Base-by-base conservation (phyloP, 345 rosid species). In the Brassica cretica region DNA sequence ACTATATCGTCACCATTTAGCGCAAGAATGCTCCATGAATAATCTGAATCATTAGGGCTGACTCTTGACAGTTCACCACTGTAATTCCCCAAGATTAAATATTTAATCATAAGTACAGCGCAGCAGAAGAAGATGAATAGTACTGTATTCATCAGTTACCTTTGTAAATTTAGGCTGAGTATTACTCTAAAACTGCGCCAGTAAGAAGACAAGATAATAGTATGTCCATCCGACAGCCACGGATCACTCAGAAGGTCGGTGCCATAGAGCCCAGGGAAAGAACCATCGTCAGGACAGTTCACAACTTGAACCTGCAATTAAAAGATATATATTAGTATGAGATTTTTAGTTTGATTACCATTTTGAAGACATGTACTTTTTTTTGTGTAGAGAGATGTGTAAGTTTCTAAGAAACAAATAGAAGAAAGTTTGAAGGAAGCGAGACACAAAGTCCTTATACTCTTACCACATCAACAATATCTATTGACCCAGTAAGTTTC, bases 191-290 rank as follows among this genome's bases (percentile, higher is more conserved):
- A 44, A 86, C 98, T 91, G 58, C 83, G 68, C 96, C 96, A 95
- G 56, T 76, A 39, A 66, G 99, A 89, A 84, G 60, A 81, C 71
- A 95, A 72, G 76, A 93, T 78, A 86, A 95, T 78, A 32, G 89
- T 91, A 78, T 84, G 76, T 77, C 97, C 92, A 87, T 95, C 97
- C 74, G 98, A 90, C 74, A 95, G 93, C 98, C 99, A 95, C 2
- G 96, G 93, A 67, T 86, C 84, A 49, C 68, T 67, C 58, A 86
- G 92, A 64, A 89, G 68, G 69, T 74, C 33, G 1, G 86, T 83
- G 67, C 37, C 72, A 81, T 93, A 95, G 61, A 95, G 94, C 76
- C 99, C 99, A 3, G 98, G 97, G 81, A 95, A 95, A 68, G 88
- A 84, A 66, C 88, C 92, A 15, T 87, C 91, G 10, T 87, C 92